A percentile compares a stretch with the other conserved stretches of the same genome.
Conservation (phyloP, 805 yeast genomes). For the Candida ulmi region DNA sequence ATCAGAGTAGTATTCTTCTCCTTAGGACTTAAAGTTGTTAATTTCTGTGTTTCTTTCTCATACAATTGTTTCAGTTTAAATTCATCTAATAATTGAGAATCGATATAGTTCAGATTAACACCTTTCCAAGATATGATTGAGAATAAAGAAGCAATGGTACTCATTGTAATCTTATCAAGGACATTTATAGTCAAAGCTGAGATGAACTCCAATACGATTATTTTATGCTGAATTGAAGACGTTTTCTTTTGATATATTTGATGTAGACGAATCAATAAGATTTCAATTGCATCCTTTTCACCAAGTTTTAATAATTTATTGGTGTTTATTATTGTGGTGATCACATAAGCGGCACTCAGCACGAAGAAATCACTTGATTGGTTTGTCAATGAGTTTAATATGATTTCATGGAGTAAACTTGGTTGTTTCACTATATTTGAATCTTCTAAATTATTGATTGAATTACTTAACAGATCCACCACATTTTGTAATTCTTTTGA, state of each 20-base stretch:
- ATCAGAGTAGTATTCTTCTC: conserved; percentile 2
- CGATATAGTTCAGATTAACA: background rate
- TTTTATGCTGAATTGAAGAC: conserved; percentile 1
- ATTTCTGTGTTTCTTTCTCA: background rate
- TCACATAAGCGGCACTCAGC: background rate
- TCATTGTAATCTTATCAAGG: conserved; percentile 1
- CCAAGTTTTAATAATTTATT: background rate
- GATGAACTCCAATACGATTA: conserved; percentile 2
- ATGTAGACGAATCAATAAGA: conserved; percentile 9
- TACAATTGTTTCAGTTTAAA: conserved; percentile 2
- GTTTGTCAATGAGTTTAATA: background rate
- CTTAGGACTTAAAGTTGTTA: conserved; percentile 1
- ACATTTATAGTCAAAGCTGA: conserved; percentile 2
- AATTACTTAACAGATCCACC: background rate
- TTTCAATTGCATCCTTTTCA: conserved; percentile 3
- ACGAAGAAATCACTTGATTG: background rate
- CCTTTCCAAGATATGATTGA: conserved; percentile 14
- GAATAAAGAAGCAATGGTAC: conserved; percentile 11
- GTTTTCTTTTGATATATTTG: conserved; percentile 12
- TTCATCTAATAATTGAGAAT: background rate
- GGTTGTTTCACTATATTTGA: background rate
- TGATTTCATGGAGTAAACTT: background rate
- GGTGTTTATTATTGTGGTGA: background rate
- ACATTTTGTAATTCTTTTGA: background rate
- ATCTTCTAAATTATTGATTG: background rate